Percentiles rank a stretch among this genome's conserved stretches.
Evolutionary conservation across 164 flowering plant genomes (phyloP).

Genomic region (Piper betle): DNA sequence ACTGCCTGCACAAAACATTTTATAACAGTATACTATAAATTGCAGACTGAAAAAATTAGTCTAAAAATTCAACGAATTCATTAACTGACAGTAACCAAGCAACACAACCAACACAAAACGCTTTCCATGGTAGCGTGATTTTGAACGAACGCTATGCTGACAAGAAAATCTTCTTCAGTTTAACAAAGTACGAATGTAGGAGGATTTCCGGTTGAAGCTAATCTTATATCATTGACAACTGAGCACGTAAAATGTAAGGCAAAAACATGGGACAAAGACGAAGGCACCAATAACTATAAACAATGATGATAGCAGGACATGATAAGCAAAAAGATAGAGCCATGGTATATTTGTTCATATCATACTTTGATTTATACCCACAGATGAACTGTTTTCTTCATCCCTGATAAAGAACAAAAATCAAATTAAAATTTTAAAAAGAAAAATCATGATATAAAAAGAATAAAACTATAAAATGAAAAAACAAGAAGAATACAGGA

Average conservation of each 20-base stretch:
- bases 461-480: too few species aligned
- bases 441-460: too few species aligned
- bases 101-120: not conserved
- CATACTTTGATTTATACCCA: constrained; percentile 37
- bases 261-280: not conserved
- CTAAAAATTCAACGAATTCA: not conserved
- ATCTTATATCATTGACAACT: too few species aligned
- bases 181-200: not conserved
- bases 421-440: not conserved
- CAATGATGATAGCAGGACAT: not conserved
- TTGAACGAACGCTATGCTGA: not conserved
- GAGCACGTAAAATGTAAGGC: too few species aligned
- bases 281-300: not conserved
- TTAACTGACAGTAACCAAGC: not conserved
- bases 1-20: constrained; percentile 16
- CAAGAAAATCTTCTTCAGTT: not conserved
- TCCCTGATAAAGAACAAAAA: constrained; percentile 22
- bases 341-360: not conserved
- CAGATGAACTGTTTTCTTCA: constrained; percentile 24
- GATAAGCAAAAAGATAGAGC: too few species aligned
- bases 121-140: not conserved
- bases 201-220: too few species aligned
- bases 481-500: too few species aligned
- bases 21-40: not conserved
- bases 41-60: not conserved